These are phyloP conservation scores for Copromyces sp. DNA, from an alignment of 495 filamentous ascomycete species.

Conservation along the genomic window DNA sequence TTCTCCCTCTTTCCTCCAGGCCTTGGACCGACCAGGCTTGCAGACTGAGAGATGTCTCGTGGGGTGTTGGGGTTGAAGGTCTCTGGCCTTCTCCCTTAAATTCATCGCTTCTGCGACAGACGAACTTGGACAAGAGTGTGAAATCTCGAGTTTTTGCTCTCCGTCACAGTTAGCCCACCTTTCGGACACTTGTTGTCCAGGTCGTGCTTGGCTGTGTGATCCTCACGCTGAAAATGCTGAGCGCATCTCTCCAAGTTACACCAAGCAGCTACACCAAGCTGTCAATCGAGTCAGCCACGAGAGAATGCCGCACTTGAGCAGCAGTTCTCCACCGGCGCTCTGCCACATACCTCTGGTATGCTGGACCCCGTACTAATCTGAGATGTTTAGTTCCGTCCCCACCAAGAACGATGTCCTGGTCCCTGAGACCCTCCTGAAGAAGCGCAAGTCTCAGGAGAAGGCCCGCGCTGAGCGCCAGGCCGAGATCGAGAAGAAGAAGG, in stretches of 20 bases:
- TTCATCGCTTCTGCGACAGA: constrained; percentile 53
- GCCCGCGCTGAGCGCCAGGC: constrained; percentile 75
- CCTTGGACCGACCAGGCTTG: constrained; percentile 32
- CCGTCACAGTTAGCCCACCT: background rate
- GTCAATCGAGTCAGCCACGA: constrained; percentile 64
- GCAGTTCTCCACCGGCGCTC: constrained; percentile 87
- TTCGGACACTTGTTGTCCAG: constrained; percentile 2
- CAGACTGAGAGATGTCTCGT: constrained; percentile 40
- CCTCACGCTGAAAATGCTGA: background rate
- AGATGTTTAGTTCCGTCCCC: constrained; percentile 59
- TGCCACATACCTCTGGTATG: constrained; percentile 48
- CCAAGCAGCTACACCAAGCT: constrained; percentile 23
- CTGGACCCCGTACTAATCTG: constrained; percentile 61
- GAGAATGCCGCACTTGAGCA: constrained; percentile 84
- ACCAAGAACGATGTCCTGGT: constrained; percentile 89
- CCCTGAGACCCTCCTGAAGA: constrained; percentile 97
- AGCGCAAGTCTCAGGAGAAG: constrained; percentile 99
- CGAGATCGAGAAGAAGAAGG: constrained; percentile 75
- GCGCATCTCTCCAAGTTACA: constrained; percentile 24
- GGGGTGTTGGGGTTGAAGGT: constrained; percentile 77
- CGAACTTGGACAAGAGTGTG: constrained; percentile 1
- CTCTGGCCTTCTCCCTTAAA: constrained; percentile 68
- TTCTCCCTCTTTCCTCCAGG: constrained; percentile 44
- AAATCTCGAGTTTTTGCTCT: constrained; percentile 16
- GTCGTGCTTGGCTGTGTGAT: background rate